These are phyloP conservation scores for Trichosporon sp. DNA, from an alignment of 1,284 basidiomycete genomes.

Conservation along the genomic window DNA sequence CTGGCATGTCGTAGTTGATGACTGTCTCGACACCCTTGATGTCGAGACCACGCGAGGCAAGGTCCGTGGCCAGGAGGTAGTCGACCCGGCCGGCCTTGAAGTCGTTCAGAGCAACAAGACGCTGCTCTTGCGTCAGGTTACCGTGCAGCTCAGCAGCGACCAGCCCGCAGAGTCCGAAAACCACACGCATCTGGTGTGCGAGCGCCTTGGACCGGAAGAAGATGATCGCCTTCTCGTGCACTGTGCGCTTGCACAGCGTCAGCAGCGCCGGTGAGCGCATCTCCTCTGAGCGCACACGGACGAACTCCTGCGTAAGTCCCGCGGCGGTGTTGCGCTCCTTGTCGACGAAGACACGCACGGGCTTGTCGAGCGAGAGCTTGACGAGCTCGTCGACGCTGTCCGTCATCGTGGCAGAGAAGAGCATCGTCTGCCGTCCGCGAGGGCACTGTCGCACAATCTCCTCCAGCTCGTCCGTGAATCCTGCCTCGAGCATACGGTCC, in stretches of 20 bases:
- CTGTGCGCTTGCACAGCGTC: conserved; percentile 78
- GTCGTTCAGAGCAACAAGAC: conserved; percentile 73
- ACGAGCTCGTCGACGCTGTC: conserved; percentile 92
- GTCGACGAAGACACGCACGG: conserved; percentile 91
- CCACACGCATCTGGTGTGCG: conserved; percentile 91
- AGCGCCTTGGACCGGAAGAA: conserved; percentile 95
- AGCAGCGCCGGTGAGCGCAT: conserved; percentile 71
- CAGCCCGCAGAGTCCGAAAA: conserved; percentile 83
- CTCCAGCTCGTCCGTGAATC: conserved; percentile 89
- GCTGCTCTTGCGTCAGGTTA: conserved; percentile 90
- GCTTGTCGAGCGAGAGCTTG: conserved; percentile 82
- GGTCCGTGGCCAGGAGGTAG: conserved; percentile 90
- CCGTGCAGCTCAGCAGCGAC: conserved; percentile 90
- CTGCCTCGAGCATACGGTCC: conserved; percentile 95
- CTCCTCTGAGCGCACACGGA: conserved; percentile 73
- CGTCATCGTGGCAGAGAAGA: conserved; percentile 98
- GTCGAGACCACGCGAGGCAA: conserved; percentile 91
- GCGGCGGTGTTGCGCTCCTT: conserved; percentile 82
- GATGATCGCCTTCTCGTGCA: conserved; percentile 77
- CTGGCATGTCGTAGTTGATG: conserved; percentile 97
- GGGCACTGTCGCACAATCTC: conserved; percentile 93
- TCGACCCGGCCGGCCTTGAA: conserved; percentile 83
- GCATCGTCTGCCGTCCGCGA: conserved; percentile 85
- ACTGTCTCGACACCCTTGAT: conserved; percentile 98
- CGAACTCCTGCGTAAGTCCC: conserved; percentile 92